Conservation (phyloP, 169 alveolate species). For the Perkinsus marinus region DNA sequence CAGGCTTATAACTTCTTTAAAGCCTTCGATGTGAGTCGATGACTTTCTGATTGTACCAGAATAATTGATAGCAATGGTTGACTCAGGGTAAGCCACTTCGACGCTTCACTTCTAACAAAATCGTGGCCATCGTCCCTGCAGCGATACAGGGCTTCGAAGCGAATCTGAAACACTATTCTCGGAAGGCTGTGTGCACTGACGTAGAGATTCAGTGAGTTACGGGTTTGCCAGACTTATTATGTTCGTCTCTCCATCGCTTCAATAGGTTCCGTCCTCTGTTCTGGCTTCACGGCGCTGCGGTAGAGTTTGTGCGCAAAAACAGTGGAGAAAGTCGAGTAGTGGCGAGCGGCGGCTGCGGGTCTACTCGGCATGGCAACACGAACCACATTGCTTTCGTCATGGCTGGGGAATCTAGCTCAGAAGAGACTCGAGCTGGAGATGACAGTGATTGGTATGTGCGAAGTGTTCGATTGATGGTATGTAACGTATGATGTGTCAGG, state of each 20-base stretch:
- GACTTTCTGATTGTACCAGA: background rate
- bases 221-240: background rate
- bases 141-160: background rate
- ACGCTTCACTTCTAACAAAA: background rate
- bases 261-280: background rate
- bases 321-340: too few species aligned
- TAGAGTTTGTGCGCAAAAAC: background rate
- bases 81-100: background rate
- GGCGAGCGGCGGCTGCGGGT: too few species aligned
- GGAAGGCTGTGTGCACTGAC: background rate
- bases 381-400: too few species aligned
- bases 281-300: background rate
- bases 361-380: too few species aligned
- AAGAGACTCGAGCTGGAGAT: background rate
- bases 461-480: background rate
- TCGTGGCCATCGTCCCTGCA: background rate
- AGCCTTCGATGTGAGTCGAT: background rate
- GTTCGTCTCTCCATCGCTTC: background rate
- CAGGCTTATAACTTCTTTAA: background rate
- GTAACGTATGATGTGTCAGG: too few species aligned
- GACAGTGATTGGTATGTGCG: background rate
- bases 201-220: background rate
- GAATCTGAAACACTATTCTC: background rate
- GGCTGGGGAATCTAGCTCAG: background rate
- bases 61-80: background rate